Evolutionary conservation across 768 basidiomycete genomes (phyloP).

Genomic region (Pleurotus tuber-regium): DNA sequence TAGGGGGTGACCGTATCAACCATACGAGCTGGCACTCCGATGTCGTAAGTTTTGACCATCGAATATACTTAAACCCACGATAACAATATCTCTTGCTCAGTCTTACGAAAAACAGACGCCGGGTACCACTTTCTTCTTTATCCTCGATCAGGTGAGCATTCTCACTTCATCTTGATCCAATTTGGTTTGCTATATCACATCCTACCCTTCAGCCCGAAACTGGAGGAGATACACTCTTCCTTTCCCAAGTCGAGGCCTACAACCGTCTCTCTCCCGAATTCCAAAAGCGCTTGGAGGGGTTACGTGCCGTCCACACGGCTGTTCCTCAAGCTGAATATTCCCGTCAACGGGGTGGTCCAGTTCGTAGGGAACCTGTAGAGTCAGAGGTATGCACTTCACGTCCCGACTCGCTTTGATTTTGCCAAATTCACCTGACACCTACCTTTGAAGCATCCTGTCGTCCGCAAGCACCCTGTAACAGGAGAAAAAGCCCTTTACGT

Average conservation of each 20-base stretch:
- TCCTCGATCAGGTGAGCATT: conserved; percentile 44
- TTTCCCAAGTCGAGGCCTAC: conserved; percentile 58
- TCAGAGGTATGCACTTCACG: conserved; percentile 30
- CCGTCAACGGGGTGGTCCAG: conserved; percentile 38
- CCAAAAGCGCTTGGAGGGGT: conserved; percentile 54
- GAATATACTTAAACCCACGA: too few relatives aligned
- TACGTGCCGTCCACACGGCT: conserved; percentile 55
- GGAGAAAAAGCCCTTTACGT: conserved; percentile 62
- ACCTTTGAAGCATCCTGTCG: conserved; percentile 51
- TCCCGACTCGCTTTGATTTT: background rate
- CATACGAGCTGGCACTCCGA: conserved; percentile 54
- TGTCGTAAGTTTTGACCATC: conserved; percentile 34
- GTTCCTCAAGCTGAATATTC: conserved; percentile 51
- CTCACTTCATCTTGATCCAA: too few relatives aligned
- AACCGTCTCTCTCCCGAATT: conserved; percentile 56
- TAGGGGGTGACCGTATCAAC: conserved; percentile 39
- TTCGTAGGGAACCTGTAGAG: conserved; percentile 49
- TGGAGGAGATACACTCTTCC: conserved; percentile 57
- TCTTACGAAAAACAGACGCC: conserved; percentile 57
- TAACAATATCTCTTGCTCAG: too few relatives aligned
- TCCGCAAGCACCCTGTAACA: conserved; percentile 58
- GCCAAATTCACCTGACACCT: background rate
- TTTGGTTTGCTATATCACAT: background rate
- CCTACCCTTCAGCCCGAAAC: conserved; percentile 24
- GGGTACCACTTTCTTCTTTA: conserved; percentile 55